Conservation (phyloP, 768 basidiomycete genomes). For the Coprinopsis marcescibilis region DNA sequence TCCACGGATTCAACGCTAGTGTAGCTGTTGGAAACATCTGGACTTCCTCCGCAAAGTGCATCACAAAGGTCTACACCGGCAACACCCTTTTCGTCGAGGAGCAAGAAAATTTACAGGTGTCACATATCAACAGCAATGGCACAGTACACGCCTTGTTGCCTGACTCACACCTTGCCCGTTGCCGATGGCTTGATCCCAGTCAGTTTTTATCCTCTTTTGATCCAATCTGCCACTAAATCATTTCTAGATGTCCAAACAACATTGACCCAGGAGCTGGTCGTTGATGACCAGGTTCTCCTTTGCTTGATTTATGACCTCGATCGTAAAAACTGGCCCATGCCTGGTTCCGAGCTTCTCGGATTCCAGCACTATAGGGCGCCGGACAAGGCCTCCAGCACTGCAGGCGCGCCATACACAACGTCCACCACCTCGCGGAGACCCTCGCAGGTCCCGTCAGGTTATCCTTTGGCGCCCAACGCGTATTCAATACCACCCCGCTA, state of each 20-base stretch:
- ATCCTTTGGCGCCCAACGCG: background rate
- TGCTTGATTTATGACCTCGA: slow-evolving; percentile 66
- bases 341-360: slow-evolving; percentile 55
- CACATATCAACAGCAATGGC: slow-evolving; percentile 38
- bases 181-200: slow-evolving; percentile 69
- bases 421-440: slow-evolving; percentile 4
- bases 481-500: slow-evolving; percentile 10
- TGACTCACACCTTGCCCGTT: slow-evolving; percentile 58
- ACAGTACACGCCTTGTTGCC: slow-evolving; percentile 54
- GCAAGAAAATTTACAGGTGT: slow-evolving; percentile 42
- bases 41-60: slow-evolving; percentile 51
- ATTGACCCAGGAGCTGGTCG: slow-evolving; percentile 65
- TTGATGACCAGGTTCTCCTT: slow-evolving; percentile 58
- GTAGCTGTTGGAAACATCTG: slow-evolving; percentile 51
- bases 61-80: slow-evolving; percentile 53
- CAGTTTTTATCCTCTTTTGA: slow-evolving; percentile 25
- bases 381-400: slow-evolving; percentile 21
- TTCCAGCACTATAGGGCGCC: slow-evolving; percentile 34
- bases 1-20: slow-evolving; percentile 59
- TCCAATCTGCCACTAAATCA: slow-evolving; percentile 23
- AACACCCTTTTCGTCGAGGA: slow-evolving; percentile 50
- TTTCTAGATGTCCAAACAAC: slow-evolving; percentile 43
- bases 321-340: slow-evolving; percentile 44
- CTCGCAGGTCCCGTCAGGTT: slow-evolving; percentile 1
- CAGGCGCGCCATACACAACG: slow-evolving; percentile 9